Evolutionary conservation across 495 filamentous ascomycete species (phyloP).

Genomic region (Penicillium angulare): DNA sequence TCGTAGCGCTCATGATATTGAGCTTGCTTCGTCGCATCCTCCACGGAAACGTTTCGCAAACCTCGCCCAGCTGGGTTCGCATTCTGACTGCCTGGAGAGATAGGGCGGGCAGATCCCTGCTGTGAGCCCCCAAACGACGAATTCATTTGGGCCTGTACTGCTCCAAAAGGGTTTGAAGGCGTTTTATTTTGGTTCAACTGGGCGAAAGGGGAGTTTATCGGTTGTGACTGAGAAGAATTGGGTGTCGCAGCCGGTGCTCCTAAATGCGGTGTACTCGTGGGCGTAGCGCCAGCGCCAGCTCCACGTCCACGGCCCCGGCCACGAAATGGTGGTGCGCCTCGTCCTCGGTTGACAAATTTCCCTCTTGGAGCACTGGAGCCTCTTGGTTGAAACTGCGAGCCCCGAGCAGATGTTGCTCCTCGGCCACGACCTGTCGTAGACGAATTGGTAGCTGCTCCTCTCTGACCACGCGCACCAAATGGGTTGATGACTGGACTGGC

Average conservation of each 20-base stretch:
- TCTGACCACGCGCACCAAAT: slow-evolving; percentile 30
- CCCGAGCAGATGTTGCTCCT: slow-evolving; percentile 21
- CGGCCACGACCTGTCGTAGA: slow-evolving; percentile 26
- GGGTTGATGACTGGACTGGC: slow-evolving; percentile 36
- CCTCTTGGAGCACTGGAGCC: slow-evolving; percentile 17
- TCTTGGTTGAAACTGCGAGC: slow-evolving; percentile 22
- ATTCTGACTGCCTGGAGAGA: too few species aligned
- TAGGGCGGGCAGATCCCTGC: too few species aligned
- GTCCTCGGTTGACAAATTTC: slow-evolving; percentile 20
- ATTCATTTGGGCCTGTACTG: slow-evolving; percentile 9
- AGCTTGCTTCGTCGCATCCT: slow-evolving; percentile 21
- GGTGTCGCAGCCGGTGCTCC: not conserved
- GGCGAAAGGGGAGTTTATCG: slow-evolving; percentile 31
- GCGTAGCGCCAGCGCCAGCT: slow-evolving; percentile 16
- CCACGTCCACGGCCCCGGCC: slow-evolving; percentile 10
- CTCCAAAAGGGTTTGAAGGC: slow-evolving; percentile 17
- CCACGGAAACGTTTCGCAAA: slow-evolving; percentile 14
- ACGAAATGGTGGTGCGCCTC: slow-evolving; percentile 15
- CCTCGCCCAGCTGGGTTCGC: slow-evolving; percentile 4
- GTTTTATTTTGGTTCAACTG: slow-evolving; percentile 26
- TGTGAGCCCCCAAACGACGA: slow-evolving; percentile 21
- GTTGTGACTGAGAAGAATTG: not conserved
- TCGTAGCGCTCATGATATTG: slow-evolving; percentile 45
- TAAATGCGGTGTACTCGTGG: slow-evolving; percentile 7
- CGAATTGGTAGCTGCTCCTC: slow-evolving; percentile 16